These are phyloP conservation scores for Aspergillus neoniger DNA, from an alignment of 2,329 filamentous ascomycete genomes.

Conservation along the genomic window DNA sequence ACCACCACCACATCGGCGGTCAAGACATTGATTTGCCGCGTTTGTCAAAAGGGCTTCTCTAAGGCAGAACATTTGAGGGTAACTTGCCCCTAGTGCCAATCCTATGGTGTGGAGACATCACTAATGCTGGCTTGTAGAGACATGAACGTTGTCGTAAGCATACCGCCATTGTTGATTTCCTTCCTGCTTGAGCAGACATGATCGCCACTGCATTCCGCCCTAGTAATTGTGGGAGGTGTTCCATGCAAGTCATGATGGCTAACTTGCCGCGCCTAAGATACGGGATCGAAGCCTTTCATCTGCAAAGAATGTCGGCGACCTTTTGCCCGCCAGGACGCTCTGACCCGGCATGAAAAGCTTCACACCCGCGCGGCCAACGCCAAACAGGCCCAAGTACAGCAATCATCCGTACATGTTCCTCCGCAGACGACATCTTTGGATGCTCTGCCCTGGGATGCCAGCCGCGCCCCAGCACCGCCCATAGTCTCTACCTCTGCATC, in stretches of 20 bases:
- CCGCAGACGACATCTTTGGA: slow-evolving; percentile 24
- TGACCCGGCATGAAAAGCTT: slow-evolving; percentile 48
- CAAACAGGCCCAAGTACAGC: slow-evolving; percentile 21
- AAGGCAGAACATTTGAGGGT: slow-evolving; percentile 47
- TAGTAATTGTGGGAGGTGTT: background rate
- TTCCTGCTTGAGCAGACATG: background rate
- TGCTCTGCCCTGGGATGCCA: slow-evolving; percentile 29
- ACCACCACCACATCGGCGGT: slow-evolving; percentile 15
- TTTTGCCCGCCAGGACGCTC: slow-evolving; percentile 48
- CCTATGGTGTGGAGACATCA: slow-evolving; percentile 16
- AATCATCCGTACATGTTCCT: slow-evolving; percentile 11
- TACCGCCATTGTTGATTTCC: slow-evolving; percentile 8
- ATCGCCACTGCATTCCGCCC: slow-evolving; percentile 8
- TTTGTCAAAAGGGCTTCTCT: slow-evolving; percentile 45
- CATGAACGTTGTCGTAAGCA: slow-evolving; percentile 48
- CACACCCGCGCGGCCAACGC: slow-evolving; percentile 34
- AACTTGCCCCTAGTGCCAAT: slow-evolving; percentile 16
- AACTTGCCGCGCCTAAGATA: slow-evolving; percentile 34
- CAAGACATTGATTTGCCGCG: slow-evolving; percentile 40
- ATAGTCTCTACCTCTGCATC: slow-evolving; percentile 22
- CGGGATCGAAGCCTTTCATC: slow-evolving; percentile 44
- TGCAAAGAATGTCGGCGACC: slow-evolving; percentile 45
- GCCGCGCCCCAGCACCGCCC: slow-evolving; percentile 21
- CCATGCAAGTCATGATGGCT: slow-evolving; percentile 16
- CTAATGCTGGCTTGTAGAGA: slow-evolving; percentile 34